Base-by-base conservation (phyloP, 108 stramenopile species). In the Cyclotella choctawhatcheeana region DNA sequence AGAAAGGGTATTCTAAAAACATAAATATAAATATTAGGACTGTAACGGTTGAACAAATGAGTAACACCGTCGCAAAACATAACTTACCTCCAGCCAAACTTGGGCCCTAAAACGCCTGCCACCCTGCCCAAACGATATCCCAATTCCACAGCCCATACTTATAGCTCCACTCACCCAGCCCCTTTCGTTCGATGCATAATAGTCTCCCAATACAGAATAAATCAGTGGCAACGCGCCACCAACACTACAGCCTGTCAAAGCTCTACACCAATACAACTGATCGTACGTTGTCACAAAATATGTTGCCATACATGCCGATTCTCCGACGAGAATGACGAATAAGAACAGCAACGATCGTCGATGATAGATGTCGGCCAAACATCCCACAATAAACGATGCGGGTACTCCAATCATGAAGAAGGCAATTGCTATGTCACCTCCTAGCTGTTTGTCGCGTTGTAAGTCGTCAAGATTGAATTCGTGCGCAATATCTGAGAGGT, bases 151-250 rank as follows among this genome's bases (percentile, higher is more conserved):
- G 24, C 91, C 90, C 47, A 88, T 85, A 10, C 87, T 76, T 17
- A 95, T 90, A 2, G 87, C 22, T 0, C 90, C 89, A 37, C 82
- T 80, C 16, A 93, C 91, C 43, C 62, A 62, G 60, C 87, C 87
- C 22, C 94, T 73, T 44, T 88, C 78, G 55, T 84, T 81, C 21
- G 90, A 74, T 12, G 61, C 59, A 58, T 86, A 96, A 59, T 83
- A 82, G 67, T 96, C 95, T 0, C 91, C 91, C 73, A 96, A 48
- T 16, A 96, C 73, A 12, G 89, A 90, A 69, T 90, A 96, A 26
- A 93, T 91, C 61, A 96, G 35, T 1, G 95, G 95, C 44, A 93
- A 52, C 0, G 92, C 92, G 14, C 92, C 92, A 10, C 95, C 95
- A 16, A 93, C 78, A 45, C 78, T 79, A 35, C 90, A 85, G 2